Evolutionary conservation across 805 yeast genomes (phyloP).

Genomic region (Lipomyces spencermartinsiae): DNA sequence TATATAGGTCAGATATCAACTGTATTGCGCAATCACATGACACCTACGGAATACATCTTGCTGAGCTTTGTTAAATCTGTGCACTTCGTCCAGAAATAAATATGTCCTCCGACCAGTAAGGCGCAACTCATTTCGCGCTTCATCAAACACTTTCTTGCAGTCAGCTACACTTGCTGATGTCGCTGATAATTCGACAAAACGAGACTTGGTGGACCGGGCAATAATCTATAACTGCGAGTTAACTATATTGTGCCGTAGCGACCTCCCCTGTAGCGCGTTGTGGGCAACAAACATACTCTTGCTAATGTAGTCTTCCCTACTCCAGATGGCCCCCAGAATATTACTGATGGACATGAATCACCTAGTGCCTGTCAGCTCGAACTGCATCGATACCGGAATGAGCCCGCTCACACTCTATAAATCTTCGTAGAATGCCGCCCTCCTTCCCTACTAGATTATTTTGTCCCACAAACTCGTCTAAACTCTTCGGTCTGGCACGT

Average conservation of each 20-base stretch:
- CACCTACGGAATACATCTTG: constrained; percentile 71
- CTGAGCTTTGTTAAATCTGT: constrained; percentile 81
- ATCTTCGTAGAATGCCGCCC: constrained; percentile 67
- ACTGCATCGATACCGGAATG: constrained; percentile 24
- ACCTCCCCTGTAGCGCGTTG: no score
- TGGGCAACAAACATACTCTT: constrained; percentile 46
- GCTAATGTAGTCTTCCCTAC: constrained; percentile 90
- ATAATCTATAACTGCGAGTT: constrained; percentile 51
- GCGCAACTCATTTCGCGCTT: constrained; percentile 54
- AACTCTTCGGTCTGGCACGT: constrained; percentile 73
- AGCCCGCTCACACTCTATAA: constrained; percentile 53
- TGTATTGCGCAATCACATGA: neutral
- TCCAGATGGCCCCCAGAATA: constrained; percentile 96
- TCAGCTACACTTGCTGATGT: constrained; percentile 74
- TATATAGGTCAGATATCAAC: neutral
- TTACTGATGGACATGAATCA: constrained; percentile 70
- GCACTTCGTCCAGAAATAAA: constrained; percentile 91
- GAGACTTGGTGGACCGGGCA: constrained; percentile 59
- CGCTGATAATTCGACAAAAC: constrained; percentile 84
- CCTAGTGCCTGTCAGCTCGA: constrained; percentile 2
- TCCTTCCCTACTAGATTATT: constrained; percentile 67
- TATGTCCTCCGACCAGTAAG: constrained; percentile 63
- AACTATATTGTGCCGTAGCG: neutral
- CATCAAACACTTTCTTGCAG: constrained; percentile 64
- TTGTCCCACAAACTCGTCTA: constrained; percentile 85